Percentiles rank a stretch among this genome's conserved stretches.
Conservation (phyloP, 2,329 filamentous ascomycete species). For the Juglanconis oblonga region DNA sequence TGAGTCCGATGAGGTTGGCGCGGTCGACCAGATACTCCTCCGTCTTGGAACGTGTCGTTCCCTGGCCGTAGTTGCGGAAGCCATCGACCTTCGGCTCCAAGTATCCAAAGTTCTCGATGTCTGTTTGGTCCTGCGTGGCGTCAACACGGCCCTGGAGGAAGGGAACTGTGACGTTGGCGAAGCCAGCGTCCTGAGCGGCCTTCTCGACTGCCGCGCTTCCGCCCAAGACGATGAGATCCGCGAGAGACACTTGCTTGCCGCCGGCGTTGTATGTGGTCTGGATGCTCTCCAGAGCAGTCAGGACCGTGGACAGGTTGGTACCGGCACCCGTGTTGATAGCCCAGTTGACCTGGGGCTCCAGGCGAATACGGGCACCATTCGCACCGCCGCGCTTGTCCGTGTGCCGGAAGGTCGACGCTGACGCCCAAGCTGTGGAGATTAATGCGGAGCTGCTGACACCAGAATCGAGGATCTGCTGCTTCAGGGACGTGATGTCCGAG, state of each 20-base stretch:
- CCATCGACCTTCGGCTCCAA: slow-evolving; percentile 70
- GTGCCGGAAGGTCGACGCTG: slow-evolving; percentile 69
- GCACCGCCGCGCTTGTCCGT: slow-evolving; percentile 80
- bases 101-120: slow-evolving; percentile 59
- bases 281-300: slow-evolving; percentile 59
- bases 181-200: slow-evolving; percentile 51
- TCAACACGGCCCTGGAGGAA: slow-evolving; percentile 73
- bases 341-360: slow-evolving; percentile 71
- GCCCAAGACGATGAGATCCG: slow-evolving; percentile 75
- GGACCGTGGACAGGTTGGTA: slow-evolving; percentile 54
- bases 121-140: slow-evolving; percentile 69
- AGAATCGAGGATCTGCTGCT: slow-evolving; percentile 64
- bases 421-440: slow-evolving; percentile 65
- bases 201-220: slow-evolving; percentile 70
- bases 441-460: slow-evolving; percentile 60
- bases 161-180: slow-evolving; percentile 54
- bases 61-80: slow-evolving; percentile 76
- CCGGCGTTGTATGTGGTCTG: slow-evolving; percentile 41
- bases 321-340: slow-evolving; percentile 60
- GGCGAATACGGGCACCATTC: slow-evolving; percentile 75
- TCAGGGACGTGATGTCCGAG: slow-evolving; percentile 62
- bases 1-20: slow-evolving; percentile 67
- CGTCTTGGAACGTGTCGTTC: slow-evolving; percentile 55
- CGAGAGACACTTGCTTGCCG: slow-evolving; percentile 73
- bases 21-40: slow-evolving; percentile 72